Evolutionary conservation across 2,329 filamentous ascomycete genomes (phyloP).

Genomic region (Arthrobotrys iridis): DNA sequence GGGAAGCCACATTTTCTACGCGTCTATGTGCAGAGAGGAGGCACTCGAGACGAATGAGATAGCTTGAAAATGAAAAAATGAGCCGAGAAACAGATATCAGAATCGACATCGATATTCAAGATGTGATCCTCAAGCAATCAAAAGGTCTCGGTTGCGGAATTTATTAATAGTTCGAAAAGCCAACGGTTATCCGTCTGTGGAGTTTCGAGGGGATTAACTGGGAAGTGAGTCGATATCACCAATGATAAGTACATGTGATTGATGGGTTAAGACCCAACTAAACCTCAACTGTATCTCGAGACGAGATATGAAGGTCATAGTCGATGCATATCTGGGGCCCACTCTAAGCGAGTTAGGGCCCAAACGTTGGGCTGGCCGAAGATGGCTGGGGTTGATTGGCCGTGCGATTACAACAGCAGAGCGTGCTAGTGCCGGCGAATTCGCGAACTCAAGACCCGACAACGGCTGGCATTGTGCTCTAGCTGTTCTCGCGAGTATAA

Average conservation of each 20-base stretch:
- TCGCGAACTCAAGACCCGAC: too few species aligned
- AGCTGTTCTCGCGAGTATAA: too few species aligned
- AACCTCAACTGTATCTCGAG: neutral
- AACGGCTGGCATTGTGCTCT: too few species aligned
- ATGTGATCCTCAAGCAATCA: constrained; percentile 1
- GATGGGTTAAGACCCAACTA: neutral
- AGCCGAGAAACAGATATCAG: too few species aligned
- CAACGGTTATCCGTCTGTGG: constrained; percentile 2
- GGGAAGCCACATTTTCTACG: neutral
- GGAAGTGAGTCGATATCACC: neutral
- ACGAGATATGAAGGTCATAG: neutral
- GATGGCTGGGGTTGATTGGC: too few species aligned
- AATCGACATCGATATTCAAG: neutral
- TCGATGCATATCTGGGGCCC: neutral
- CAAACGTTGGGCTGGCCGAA: neutral
- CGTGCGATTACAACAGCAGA: too few species aligned
- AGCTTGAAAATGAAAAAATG: neutral
- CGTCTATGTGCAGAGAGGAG: too few species aligned
- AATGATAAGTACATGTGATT: neutral
- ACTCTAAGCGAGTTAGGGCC: neutral
- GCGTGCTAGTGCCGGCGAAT: too few species aligned
- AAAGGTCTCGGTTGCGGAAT: constrained; percentile 4
- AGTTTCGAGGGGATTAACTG: too few species aligned
- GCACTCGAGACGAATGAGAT: neutral
- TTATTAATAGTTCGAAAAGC: neutral